These are phyloP conservation scores for Mortierella sp. DNA, from an alignment of 371 early-diverging fungal species.

Conservation along the genomic window DNA sequence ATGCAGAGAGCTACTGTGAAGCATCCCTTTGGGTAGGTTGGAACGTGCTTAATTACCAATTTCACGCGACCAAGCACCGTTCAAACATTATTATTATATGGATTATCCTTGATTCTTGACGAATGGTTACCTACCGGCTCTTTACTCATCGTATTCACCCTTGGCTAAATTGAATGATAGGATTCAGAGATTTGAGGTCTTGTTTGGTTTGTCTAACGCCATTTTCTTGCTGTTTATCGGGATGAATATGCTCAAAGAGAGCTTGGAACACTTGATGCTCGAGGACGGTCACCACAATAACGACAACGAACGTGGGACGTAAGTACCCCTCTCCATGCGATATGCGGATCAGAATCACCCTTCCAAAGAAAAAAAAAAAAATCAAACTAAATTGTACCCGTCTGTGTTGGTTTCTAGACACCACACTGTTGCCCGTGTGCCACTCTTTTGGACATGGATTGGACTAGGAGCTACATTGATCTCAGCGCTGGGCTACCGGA, in stretches of 20 bases:
- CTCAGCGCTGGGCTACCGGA: conserved; percentile 62
- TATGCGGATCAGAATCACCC: conserved; percentile 7
- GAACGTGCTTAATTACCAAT: too few species aligned
- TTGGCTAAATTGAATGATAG: conserved; percentile 45
- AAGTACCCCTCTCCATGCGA: conserved; percentile 9
- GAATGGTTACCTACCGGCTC: not conserved
- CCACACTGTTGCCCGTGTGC: conserved; percentile 51
- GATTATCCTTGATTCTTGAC: too few species aligned
- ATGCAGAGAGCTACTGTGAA: conserved; percentile 63
- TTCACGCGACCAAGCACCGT: too few species aligned
- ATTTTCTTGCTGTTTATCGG: conserved; percentile 72
- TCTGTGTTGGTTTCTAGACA: too few species aligned
- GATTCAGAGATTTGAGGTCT: conserved; percentile 66
- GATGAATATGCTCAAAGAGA: conserved; percentile 76
- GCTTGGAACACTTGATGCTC: conserved; percentile 67
- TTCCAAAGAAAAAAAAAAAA: too few species aligned
- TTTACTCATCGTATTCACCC: not conserved
- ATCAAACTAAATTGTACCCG: too few species aligned
- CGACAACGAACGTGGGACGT: conserved; percentile 54
- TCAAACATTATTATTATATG: too few species aligned
- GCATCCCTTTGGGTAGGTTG: conserved; percentile 67
- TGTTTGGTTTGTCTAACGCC: conserved; percentile 67
- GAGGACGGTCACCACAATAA: conserved; percentile 61
- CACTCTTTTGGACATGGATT: conserved; percentile 57
- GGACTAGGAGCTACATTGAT: conserved; percentile 61